Conservation (phyloP, 2,329 filamentous ascomycete species). For the Knufia petricola region DNA sequence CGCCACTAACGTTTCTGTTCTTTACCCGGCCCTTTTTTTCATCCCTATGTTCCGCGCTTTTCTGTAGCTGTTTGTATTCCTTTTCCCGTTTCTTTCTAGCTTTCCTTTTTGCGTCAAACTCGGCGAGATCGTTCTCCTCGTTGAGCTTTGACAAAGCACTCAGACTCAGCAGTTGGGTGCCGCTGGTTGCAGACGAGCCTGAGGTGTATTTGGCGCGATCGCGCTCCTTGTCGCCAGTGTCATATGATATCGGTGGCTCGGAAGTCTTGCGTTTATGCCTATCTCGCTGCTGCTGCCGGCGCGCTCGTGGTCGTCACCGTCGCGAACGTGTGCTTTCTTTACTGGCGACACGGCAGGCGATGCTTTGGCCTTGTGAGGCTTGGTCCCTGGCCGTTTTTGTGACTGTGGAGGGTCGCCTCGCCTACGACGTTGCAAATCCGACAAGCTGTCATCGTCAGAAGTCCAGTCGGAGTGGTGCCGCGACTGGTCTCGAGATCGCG, state of each 20-base stretch:
- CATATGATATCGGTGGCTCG: slow-evolving; percentile 9
- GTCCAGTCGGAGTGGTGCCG: slow-evolving; percentile 3
- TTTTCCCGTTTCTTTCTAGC: slow-evolving; percentile 30
- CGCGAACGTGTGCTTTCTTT: slow-evolving; percentile 22
- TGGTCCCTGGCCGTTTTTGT: slow-evolving; percentile 6
- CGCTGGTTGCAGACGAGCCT: slow-evolving; percentile 35
- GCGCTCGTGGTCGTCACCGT: slow-evolving; percentile 15
- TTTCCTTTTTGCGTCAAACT: slow-evolving; percentile 36
- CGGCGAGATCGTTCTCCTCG: slow-evolving; percentile 49
- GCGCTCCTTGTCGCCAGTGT: slow-evolving; percentile 16
- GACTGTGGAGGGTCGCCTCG: slow-evolving; percentile 8
- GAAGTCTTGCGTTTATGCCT: slow-evolving; percentile 12
- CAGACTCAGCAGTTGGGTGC: slow-evolving; percentile 35
- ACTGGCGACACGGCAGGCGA: slow-evolving; percentile 30
- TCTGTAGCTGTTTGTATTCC: slow-evolving; percentile 24
- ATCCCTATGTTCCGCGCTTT: slow-evolving; percentile 20
- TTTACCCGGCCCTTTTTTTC: slow-evolving; percentile 33
- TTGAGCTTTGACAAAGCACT: slow-evolving; percentile 59
- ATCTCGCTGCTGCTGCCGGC: slow-evolving; percentile 1
- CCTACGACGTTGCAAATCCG: slow-evolving; percentile 10
- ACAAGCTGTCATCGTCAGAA: slow-evolving; percentile 1
- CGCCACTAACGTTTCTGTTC: slow-evolving; percentile 59
- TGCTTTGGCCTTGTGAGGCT: slow-evolving; percentile 26
- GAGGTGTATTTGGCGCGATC: slow-evolving; percentile 28
- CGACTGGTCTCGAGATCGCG: neutral